Percentiles rank a stretch among this genome's conserved stretches.
These are phyloP conservation scores for Aciculoconidium aculeatum DNA, from an alignment of 805 yeast genomes.

Conservation along the genomic window DNA sequence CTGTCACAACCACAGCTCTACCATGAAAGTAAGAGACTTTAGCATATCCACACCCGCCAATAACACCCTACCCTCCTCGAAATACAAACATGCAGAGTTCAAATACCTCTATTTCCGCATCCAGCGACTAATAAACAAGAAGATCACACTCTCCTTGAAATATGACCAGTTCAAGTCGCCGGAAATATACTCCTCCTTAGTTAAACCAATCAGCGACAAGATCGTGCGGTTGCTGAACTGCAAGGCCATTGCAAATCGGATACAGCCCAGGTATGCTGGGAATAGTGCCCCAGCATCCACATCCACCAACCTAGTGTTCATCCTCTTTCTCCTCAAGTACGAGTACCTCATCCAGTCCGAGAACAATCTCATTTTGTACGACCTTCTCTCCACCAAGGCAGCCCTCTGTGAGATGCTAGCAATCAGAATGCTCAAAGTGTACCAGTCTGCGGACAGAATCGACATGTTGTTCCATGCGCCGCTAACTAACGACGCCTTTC, in stretches of 20 bases:
- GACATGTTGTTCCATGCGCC: conserved; percentile 44
- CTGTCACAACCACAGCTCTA: not conserved
- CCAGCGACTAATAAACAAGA: conserved; percentile 37
- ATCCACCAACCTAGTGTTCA: conserved; percentile 22
- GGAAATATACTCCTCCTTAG: conserved; percentile 40
- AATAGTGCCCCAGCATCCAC: conserved; percentile 18
- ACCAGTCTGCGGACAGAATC: conserved; percentile 36
- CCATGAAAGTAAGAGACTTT: conserved; percentile 6
- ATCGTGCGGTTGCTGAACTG: conserved; percentile 35
- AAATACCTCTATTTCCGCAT: conserved; percentile 33
- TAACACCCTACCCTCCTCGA: conserved; percentile 4
- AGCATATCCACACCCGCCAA: conserved; percentile 4
- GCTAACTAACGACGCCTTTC: conserved; percentile 28
- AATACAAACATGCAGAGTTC: conserved; percentile 27
- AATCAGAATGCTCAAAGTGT: conserved; percentile 43
- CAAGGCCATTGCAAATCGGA: conserved; percentile 27
- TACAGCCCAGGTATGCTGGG: conserved; percentile 24
- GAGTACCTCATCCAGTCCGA: conserved; percentile 37
- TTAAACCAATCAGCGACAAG: conserved; percentile 41
- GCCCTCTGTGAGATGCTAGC: conserved; percentile 50
- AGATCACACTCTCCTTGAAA: conserved; percentile 40
- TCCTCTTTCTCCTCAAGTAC: conserved; percentile 29
- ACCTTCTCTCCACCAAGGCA: conserved; percentile 39
- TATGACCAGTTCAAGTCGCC: conserved; percentile 49
- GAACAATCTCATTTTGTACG: conserved; percentile 31